Base-by-base conservation (phyloP, 2,329 filamentous ascomycete genomes). In the Sporothrix protearum region DNA sequence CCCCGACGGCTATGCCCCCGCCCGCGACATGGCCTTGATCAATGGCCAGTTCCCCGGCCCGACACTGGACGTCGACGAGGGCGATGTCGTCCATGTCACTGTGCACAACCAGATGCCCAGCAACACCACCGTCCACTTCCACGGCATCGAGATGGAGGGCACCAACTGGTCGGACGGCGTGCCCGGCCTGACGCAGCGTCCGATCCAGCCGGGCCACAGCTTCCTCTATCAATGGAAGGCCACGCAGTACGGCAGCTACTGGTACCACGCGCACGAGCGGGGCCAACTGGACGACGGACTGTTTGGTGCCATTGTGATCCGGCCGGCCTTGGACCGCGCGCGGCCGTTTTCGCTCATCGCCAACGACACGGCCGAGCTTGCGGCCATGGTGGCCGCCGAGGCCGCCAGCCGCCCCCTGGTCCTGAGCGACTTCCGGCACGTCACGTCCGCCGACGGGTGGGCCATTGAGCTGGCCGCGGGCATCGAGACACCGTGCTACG, bases 1-100 rank as follows among this genome's bases (percentile, higher is more conserved):
- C 0, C 83, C 83, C 0, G 81, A 84, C 78, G 86, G 87, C 30
- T 79, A 72, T 77, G 0, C 78, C 82, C 14, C 49, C 10, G 49
- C 49, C 22, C 49, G 49, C 49, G 74, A 82, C 53, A 82, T 85
- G 79, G 75, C 84, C 73, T 80, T 90, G 55, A 79, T 89, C 76
- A 91, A 91, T 73, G 85, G 85, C 12, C 82, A 87, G 75, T 88
- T 86, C 66, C 89, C 90, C 0, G 90, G 88, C 0, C 90, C 90
- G 0, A 79, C 82, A 1, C 82, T 92, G 9, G 82, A 85, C 64
- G 81, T 85, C 9, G 79, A 83, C 59, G 83, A 87, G 77, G 86
- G 85, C 22, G 85, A 88, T 70, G 77, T 79, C 28, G 81, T 86
- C 2, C 76, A 80, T n/a, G 78, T 86, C 6, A 75, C 77, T 3